These are phyloP conservation scores for Penicillium odoratum DNA, from an alignment of 495 filamentous ascomycete species.

Conservation along the genomic window DNA sequence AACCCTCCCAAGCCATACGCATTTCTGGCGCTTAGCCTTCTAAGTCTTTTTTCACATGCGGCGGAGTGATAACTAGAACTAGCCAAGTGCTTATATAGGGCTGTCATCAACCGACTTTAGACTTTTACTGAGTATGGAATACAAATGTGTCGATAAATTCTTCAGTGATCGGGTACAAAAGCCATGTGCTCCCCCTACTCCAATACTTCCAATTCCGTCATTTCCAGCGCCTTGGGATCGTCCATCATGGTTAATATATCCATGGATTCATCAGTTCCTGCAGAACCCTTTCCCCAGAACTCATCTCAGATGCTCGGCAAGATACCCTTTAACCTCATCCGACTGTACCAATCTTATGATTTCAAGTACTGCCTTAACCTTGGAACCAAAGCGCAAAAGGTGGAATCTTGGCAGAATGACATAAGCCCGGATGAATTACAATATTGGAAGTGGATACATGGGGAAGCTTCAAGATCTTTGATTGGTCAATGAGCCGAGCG, in stretches of 20 bases:
- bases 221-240: background rate
- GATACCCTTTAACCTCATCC: background rate
- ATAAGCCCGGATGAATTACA: conserved; percentile 5
- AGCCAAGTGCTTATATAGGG: background rate
- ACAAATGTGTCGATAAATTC: too few relatives aligned
- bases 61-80: background rate
- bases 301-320: background rate
- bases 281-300: background rate
- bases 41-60: background rate
- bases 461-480: background rate
- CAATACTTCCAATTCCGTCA: background rate
- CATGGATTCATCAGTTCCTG: background rate
- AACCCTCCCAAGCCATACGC: background rate
- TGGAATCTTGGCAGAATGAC: conserved; percentile 2
- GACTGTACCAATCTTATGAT: background rate
- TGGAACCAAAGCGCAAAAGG: background rate
- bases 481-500: conserved; percentile 10
- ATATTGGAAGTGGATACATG: background rate
- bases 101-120: background rate
- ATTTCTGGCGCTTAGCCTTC: background rate
- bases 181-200: background rate
- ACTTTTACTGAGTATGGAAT: background rate
- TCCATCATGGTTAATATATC: background rate
- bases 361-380: background rate
- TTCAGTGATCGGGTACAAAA: background rate